phyloP scores from a whole-genome alignment of 2,329 filamentous ascomycete species.

The Diplodia mutila region DNA sequence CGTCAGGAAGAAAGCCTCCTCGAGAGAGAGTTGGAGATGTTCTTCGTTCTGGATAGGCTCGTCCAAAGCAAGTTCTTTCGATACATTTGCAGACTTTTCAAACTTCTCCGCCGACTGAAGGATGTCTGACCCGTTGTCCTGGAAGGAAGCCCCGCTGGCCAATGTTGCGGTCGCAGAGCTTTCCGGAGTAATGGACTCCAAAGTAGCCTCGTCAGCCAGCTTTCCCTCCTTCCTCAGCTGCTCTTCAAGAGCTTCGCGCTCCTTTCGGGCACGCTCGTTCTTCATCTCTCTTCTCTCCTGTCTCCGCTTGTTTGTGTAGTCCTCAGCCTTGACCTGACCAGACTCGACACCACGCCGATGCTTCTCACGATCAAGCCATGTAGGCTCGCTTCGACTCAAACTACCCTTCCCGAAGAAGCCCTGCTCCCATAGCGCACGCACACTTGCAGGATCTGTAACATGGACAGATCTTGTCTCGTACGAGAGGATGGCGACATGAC shows the following conservation, averaged over 20 bases:
- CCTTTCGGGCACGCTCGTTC: slow-evolving; percentile 85
- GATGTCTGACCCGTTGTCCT: neutral
- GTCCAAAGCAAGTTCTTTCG: neutral
- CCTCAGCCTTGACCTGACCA: slow-evolving; percentile 63
- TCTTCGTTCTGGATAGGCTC: slow-evolving; percentile 63
- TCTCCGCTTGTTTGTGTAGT: slow-evolving; percentile 74
- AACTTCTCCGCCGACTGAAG: neutral
- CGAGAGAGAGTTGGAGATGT: slow-evolving; percentile 86
- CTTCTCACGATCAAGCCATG: slow-evolving; percentile 84
- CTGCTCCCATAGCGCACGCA: slow-evolving; percentile 88
- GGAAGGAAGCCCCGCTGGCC: neutral
- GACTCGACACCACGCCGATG: slow-evolving; percentile 60
- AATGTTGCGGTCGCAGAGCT: neutral
- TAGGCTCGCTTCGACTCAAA: slow-evolving; percentile 91
- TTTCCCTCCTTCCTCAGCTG: slow-evolving; percentile 62
- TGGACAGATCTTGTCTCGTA: slow-evolving; percentile 80
- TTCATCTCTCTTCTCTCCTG: slow-evolving; percentile 84
- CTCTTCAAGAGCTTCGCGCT: slow-evolving; percentile 80
- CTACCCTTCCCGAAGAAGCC: slow-evolving; percentile 97
- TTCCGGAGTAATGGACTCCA: neutral
- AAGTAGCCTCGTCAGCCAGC: slow-evolving; percentile 29
- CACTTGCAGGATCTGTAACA: slow-evolving; percentile 73
- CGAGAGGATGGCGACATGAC: slow-evolving; percentile 80
- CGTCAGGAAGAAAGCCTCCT: slow-evolving; percentile 88
- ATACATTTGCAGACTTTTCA: neutral